phyloP scores from a whole-genome alignment of 805 yeast genomes.

The Hanseniaspora guilliermondii region DNA sequence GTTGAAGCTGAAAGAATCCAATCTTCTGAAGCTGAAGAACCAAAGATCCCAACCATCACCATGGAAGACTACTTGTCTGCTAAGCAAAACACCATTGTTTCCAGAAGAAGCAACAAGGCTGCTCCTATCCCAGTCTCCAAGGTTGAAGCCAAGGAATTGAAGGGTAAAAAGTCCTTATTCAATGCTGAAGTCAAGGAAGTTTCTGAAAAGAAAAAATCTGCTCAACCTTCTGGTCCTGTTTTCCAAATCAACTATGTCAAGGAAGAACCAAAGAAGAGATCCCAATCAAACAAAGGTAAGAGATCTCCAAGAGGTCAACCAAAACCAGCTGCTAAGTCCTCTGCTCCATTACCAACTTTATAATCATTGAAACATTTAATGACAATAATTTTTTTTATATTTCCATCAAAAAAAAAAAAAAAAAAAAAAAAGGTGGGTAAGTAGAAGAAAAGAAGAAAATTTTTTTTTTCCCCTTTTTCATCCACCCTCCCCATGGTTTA shows the following conservation, averaged over 20 bases:
- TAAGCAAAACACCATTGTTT: constrained; percentile 24
- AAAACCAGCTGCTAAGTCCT: constrained; percentile 8
- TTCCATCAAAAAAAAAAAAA: no score
- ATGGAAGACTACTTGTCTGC: constrained; percentile 79
- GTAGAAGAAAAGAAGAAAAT: no score
- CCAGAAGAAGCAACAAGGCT: constrained; percentile 31
- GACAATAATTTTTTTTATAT: neutral
- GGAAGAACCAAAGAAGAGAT: constrained; percentile 9
- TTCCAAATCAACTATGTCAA: constrained; percentile 8
- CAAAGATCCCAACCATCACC: constrained; percentile 50
- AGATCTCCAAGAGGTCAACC: neutral
- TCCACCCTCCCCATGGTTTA: no score
- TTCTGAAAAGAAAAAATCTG: constrained; percentile 53
- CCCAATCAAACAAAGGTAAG: constrained; percentile 9
- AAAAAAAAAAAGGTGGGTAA: no score
- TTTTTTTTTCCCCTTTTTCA: no score
- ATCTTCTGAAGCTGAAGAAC: constrained; percentile 35
- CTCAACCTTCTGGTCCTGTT: constrained; percentile 23
- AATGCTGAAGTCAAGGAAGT: constrained; percentile 52
- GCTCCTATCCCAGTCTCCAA: constrained; percentile 33
- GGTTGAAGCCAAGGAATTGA: constrained; percentile 26
- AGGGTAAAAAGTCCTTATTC: constrained; percentile 47
- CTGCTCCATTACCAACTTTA: constrained; percentile 12
- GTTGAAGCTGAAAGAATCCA: constrained; percentile 35
- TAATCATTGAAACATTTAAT: neutral